Conservation (phyloP, 2,329 filamentous ascomycete species). For the Monosporascus cannonballus region DNA sequence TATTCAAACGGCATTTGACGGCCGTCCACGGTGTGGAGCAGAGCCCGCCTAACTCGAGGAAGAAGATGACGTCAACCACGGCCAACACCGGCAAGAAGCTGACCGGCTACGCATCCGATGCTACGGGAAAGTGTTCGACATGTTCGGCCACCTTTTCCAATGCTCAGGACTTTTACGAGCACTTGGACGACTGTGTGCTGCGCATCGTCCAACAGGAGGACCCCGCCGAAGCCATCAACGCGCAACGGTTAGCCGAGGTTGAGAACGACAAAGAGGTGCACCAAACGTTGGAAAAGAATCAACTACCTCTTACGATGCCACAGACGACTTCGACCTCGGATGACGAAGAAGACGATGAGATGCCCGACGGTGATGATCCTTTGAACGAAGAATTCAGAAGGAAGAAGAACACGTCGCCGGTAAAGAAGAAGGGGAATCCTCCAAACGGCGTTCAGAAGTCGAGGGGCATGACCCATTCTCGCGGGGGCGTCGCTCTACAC, state of each 20-base stretch:
- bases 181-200: slow-evolving; percentile 73
- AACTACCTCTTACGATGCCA: slow-evolving; percentile 40
- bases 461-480: slow-evolving; percentile 71
- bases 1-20: slow-evolving; percentile 93
- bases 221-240: slow-evolving; percentile 63
- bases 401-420: slow-evolving; percentile 44
- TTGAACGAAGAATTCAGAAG: slow-evolving; percentile 52
- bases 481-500: slow-evolving; percentile 58
- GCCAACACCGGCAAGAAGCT: slow-evolving; percentile 55
- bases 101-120: slow-evolving; percentile 65
- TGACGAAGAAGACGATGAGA: slow-evolving; percentile 52
- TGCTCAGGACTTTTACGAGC: slow-evolving; percentile 97
- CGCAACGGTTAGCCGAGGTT: slow-evolving; percentile 58
- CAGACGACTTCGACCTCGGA: slow-evolving; percentile 28
- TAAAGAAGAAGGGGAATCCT: slow-evolving; percentile 53
- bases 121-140: slow-evolving; percentile 91
- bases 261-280: slow-evolving; percentile 58
- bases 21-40: slow-evolving; percentile 93
- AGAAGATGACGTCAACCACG: slow-evolving; percentile 38
- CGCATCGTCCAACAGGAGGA: slow-evolving; percentile 68
- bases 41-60: slow-evolving; percentile 82
- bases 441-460: slow-evolving; percentile 57
- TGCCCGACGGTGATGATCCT: slow-evolving; percentile 53
- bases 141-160: slow-evolving; percentile 87
- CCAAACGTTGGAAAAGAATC: slow-evolving; percentile 59